Evolutionary conservation across 2,329 filamentous ascomycete species (phyloP).

Genomic region (Scleromitrula shiraiana): DNA sequence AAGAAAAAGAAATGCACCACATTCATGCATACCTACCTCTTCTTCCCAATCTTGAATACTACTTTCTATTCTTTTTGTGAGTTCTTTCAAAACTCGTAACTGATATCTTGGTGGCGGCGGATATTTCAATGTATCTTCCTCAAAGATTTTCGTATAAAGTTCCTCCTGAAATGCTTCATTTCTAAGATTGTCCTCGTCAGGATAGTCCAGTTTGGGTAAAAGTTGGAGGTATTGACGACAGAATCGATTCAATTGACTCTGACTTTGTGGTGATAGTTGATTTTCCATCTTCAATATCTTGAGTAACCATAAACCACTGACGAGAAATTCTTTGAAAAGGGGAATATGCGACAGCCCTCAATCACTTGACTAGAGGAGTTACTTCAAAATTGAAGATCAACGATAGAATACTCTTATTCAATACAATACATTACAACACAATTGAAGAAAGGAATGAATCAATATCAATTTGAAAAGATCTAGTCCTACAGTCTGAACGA

Average conservation of each 20-base stretch:
- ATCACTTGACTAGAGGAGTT: not conserved
- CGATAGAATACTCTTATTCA: no score
- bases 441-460: no score
- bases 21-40: slow-evolving; percentile 60
- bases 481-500: no score
- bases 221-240: slow-evolving; percentile 75
- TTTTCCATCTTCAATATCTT: not conserved
- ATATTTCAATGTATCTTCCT: slow-evolving; percentile 44
- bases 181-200: slow-evolving; percentile 49
- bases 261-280: slow-evolving; percentile 6
- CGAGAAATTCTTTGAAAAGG: no score
- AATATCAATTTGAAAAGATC: no score
- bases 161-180: slow-evolving; percentile 54
- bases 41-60: slow-evolving; percentile 75
- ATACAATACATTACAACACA: no score
- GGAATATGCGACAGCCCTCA: not conserved
- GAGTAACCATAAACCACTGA: no score
- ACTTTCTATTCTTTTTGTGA: slow-evolving; percentile 62
- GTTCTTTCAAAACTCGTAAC: slow-evolving; percentile 62
- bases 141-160: slow-evolving; percentile 61
- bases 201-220: slow-evolving; percentile 56
- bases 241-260: slow-evolving; percentile 42
- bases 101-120: slow-evolving; percentile 63
- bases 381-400: no score
- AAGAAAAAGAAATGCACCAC: slow-evolving; percentile 8